These are phyloP conservation scores for Chaetomium fimeti DNA, from an alignment of 495 filamentous ascomycete genomes.

Conservation along the genomic window DNA sequence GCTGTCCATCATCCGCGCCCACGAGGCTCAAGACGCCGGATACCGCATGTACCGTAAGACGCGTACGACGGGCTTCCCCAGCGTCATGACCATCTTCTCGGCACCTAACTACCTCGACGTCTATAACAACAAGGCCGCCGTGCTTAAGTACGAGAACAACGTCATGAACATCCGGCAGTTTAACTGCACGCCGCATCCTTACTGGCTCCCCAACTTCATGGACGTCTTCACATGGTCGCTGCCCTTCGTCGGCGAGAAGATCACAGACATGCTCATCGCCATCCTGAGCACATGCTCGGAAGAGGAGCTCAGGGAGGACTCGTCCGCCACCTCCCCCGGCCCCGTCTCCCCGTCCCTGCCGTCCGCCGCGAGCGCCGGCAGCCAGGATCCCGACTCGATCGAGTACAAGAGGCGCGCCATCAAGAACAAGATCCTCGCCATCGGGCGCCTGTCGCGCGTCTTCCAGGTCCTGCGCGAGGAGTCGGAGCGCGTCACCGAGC, in stretches of 20 bases:
- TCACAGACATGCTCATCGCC: conserved; percentile 98
- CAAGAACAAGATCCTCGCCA: conserved; percentile 99
- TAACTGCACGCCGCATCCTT: conserved; percentile 98
- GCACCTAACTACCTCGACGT: conserved; percentile 98
- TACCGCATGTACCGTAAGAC: conserved; percentile 99
- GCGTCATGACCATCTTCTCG: conserved; percentile 99
- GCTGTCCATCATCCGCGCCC: conserved; percentile 95
- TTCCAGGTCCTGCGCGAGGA: conserved; percentile 98
- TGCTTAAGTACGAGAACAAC: conserved; percentile 99
- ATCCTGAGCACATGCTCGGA: conserved; percentile 98
- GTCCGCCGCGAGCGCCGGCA: conserved; percentile 28
- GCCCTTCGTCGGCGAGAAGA: conserved; percentile 98
- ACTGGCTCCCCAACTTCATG: conserved; percentile 99
- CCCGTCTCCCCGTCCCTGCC: conserved; percentile 67
- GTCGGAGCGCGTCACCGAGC: conserved; percentile 91
- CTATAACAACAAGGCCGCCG: conserved; percentile 99
- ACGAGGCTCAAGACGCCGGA: conserved; percentile 97
- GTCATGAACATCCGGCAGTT: conserved; percentile 99
- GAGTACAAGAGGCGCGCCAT: conserved; percentile 93
- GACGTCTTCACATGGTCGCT: conserved; percentile 99
- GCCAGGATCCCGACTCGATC: conserved; percentile 73
- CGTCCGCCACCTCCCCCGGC: conserved; percentile 54
- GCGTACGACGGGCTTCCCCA: conserved; percentile 94
- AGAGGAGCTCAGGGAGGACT: conserved; percentile 85
- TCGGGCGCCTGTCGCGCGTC: conserved; percentile 92